Evolutionary conservation across 2,329 filamentous ascomycete species (phyloP), one percentile per base, ranked within the genome.

Genomic region (Stagonosporopsis tanaceti): DNA sequence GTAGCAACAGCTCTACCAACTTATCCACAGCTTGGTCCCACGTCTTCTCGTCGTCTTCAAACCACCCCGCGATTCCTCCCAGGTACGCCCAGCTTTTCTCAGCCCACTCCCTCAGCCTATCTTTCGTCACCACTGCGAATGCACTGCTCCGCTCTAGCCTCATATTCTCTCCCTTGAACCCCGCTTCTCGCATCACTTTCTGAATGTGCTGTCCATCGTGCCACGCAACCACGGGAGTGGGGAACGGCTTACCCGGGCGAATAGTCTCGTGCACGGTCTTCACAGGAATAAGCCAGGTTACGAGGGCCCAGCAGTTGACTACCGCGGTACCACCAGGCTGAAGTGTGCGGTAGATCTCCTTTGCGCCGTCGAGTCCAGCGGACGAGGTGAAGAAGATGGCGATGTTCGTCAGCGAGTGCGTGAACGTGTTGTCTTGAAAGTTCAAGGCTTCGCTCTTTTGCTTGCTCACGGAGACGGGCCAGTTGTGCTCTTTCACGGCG

Each of bases 371-470:
- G 3, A 70, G 59, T 0, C 71, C 68, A 1, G 54, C 64, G 50
- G 69, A 64, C 0, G 54, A 32, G 39, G 74, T 77, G 59, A 78
- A 77, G 52, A 78, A 66, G 42, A 80, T 69, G 6, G 74, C 77
- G 30, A 80, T 73, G 61, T 77, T 79, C 5, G 74, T 79, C 50
- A 80, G 65, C 4, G 66, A 71, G 61, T 77, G 73, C 0, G 72
- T 74, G 64, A 80, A 80, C 24, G 62, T 65, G 4, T 66, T 61
- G 50, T 77, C 72, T 3, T 53, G 42, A 39, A 73, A 72, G 17
- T 41, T 47, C 1, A 70, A 41, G 1, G 39, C 35, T 17, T 73
- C 65, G 22, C 55, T 52, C 11, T 50, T 62, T 48, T 67, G 61
- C 37, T 65, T 69, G 2, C 62, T 53, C 15, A 69, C 57, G 6